Percentiles rank a stretch among this genome's conserved stretches.
These are phyloP conservation scores for Herpotrichia juniperi DNA, from an alignment of 2,329 filamentous ascomycete genomes.

Conservation along the genomic window DNA sequence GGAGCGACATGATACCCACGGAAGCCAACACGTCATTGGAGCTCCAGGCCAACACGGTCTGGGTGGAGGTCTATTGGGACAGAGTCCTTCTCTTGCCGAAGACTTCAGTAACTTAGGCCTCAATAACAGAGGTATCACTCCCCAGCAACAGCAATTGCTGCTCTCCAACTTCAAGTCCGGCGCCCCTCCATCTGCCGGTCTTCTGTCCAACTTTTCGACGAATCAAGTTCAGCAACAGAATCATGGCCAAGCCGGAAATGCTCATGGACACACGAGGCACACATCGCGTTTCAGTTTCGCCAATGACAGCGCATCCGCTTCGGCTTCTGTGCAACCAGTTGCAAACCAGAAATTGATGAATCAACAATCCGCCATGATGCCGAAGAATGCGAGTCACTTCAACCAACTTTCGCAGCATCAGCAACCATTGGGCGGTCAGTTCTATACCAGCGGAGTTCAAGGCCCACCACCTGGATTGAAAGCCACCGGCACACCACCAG, in stretches of 20 bases:
- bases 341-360: slow-evolving; percentile 81
- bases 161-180: slow-evolving; percentile 66
- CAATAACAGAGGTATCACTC: slow-evolving; percentile 77
- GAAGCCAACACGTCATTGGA: slow-evolving; percentile 71
- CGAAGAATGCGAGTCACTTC: slow-evolving; percentile 53
- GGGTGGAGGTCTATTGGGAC: slow-evolving; percentile 44
- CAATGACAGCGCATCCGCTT: slow-evolving; percentile 69
- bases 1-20: slow-evolving; percentile 69
- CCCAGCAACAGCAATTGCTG: slow-evolving; percentile 72
- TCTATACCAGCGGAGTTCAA: slow-evolving; percentile 84
- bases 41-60: slow-evolving; percentile 75
- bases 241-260: slow-evolving; percentile 61
- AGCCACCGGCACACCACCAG: slow-evolving; percentile 90
- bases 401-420: slow-evolving; percentile 61
- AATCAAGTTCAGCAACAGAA: slow-evolving; percentile 54
- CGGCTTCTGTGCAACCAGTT: slow-evolving; percentile 73
- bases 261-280: slow-evolving; percentile 76
- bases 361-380: slow-evolving; percentile 88
- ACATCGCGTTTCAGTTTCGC: slow-evolving; percentile 87
- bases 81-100: slow-evolving; percentile 39
- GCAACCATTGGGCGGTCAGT: slow-evolving; percentile 64
- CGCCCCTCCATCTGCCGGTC: slow-evolving; percentile 62
- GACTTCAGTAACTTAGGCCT: slow-evolving; percentile 52
- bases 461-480: slow-evolving; percentile 95
- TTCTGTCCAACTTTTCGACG: slow-evolving; percentile 51